Percentiles rank a stretch among this genome's conserved stretches.
Conservation (phyloP, 495 filamentous ascomycete species). For the Entonaema liquescens region DNA sequence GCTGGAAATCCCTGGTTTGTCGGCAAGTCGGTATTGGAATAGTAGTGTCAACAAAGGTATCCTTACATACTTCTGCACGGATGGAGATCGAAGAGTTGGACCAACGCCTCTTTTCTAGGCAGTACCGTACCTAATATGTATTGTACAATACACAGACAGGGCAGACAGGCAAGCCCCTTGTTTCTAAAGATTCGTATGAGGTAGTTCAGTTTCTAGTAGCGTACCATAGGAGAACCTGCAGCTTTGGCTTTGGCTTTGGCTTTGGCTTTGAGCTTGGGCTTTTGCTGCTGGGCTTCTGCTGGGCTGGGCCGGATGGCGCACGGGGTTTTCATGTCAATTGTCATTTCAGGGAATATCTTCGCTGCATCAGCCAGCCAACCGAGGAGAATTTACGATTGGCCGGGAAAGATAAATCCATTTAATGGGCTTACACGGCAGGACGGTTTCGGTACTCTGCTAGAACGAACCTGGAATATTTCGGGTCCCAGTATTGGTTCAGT, state of each 20-base stretch:
- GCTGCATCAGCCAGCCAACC: conserved; percentile 11
- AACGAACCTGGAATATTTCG: conserved; percentile 32
- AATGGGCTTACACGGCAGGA: conserved; percentile 36
- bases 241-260: neutral
- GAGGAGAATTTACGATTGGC: conserved; percentile 34
- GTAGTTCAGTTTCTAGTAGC: no score
- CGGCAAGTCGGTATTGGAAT: neutral
- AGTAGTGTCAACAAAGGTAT: conserved; percentile 10
- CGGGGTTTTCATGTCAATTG: conserved; percentile 17
- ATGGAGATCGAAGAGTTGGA: conserved; percentile 18
- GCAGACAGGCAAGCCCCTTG: neutral
- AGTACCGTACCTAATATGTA: neutral
- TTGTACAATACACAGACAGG: no score
- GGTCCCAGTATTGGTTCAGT: conserved; percentile 8
- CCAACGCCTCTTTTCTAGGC: conserved; percentile 13
- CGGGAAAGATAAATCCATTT: neutral
- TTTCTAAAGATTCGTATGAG: conserved; percentile 19
- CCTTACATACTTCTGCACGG: conserved; percentile 11
- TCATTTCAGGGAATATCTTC: conserved; percentile 14
- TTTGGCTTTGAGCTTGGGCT: no score
- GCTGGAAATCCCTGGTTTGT: no score
- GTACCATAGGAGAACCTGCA: conserved; percentile 5
- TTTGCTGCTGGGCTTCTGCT: conserved; percentile 9
- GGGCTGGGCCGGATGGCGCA: conserved; percentile 15
- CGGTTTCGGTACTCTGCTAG: conserved; percentile 42